A percentile compares a stretch with the other conserved stretches of the same genome.
phyloP scores from a whole-genome alignment of 75 land plant species.

The Pseudotsuga menziesii region DNA sequence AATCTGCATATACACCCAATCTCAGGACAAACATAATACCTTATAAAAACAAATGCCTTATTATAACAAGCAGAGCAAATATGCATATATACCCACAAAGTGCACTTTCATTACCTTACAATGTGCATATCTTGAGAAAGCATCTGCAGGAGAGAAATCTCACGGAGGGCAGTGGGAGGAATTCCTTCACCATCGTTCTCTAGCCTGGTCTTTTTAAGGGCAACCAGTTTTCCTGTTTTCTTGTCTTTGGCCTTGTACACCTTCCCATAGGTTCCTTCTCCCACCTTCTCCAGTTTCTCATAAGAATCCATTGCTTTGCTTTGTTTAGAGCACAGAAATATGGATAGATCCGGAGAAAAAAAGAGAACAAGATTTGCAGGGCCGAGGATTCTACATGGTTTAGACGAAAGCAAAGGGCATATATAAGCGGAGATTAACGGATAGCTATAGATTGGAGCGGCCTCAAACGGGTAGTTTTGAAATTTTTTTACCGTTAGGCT shows the following conservation, averaged over 20 bases:
- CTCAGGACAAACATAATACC: not conserved
- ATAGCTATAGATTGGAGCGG: not conserved
- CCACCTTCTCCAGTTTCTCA: constrained; percentile 84
- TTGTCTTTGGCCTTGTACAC: constrained; percentile 89
- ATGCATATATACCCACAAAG: not conserved
- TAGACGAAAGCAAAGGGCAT: not conserved
- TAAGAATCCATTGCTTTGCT: constrained; percentile 54
- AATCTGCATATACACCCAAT: not conserved
- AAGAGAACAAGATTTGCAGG: too few relatives aligned
- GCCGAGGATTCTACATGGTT: not conserved
- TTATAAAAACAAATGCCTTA: not conserved
- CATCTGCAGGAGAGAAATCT: constrained; percentile 87
- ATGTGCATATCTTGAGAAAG: constrained; percentile 76
- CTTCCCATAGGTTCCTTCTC: constrained; percentile 87
- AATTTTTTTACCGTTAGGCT: not conserved
- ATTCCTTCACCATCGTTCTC: constrained; percentile 90
- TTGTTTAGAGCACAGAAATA: not conserved
- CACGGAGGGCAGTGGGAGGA: constrained; percentile 92
- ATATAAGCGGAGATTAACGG: not conserved
- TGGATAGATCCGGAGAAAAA: not conserved
- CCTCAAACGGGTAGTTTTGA: not conserved
- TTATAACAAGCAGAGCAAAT: not conserved
- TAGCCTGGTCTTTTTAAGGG: constrained; percentile 80
- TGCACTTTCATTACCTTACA: constrained; percentile 30
- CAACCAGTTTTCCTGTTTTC: constrained; percentile 64